Conservation (phyloP, 148 eudicot species). For the Rhododendron ovatum region DNA sequence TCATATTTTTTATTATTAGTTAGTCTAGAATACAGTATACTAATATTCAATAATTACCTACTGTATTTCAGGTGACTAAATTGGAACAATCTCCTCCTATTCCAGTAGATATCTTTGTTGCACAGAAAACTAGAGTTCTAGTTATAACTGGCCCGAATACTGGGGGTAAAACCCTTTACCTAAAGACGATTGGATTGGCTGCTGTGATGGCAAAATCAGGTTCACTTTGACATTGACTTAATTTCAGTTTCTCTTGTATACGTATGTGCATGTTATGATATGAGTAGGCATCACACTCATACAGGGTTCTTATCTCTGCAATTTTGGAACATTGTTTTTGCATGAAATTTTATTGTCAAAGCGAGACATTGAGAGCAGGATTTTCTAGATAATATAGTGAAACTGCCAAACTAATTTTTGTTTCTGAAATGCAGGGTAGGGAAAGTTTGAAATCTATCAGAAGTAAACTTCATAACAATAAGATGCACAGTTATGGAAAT, state of each 20-base stretch:
- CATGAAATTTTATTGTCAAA: neutral
- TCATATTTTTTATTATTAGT: neutral
- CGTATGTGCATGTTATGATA: neutral
- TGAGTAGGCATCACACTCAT: neutral
- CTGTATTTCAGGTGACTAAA: constrained; percentile 50
- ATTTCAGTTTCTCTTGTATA: neutral
- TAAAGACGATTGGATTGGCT: constrained; percentile 91
- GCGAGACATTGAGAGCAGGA: neutral
- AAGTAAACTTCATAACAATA: neutral
- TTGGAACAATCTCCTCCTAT: constrained; percentile 65
- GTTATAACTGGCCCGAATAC: constrained; percentile 97
- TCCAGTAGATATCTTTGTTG: constrained; percentile 68
- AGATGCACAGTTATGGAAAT: neutral
- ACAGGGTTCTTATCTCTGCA: neutral
- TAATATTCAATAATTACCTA: neutral
- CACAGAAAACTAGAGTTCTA: constrained; percentile 64
- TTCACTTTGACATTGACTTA: constrained; percentile 12
- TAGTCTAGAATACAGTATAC: neutral
- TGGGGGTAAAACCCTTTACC: constrained; percentile 92
- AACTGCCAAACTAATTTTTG: neutral
- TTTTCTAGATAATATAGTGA: neutral
- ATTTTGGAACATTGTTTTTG: neutral
- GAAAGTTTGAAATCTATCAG: neutral
- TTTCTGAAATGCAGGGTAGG: neutral
- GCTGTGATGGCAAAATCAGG: constrained; percentile 99